Evolutionary conservation across 371 early-diverging fungal genomes (phyloP).

Genomic region (Mucor lusitanicus): DNA sequence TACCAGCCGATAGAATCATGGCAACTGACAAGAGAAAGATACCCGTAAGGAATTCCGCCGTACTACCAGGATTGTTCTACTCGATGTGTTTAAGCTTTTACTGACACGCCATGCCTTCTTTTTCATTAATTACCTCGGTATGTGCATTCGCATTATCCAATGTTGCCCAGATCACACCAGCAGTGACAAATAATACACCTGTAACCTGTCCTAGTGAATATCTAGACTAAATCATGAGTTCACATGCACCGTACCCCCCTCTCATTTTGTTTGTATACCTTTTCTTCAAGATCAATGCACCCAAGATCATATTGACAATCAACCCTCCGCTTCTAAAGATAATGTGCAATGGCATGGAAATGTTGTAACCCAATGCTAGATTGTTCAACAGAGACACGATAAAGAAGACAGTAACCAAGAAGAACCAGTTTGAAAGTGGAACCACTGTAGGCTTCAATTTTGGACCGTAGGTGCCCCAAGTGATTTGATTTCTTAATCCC

Average conservation of each 20-base stretch:
- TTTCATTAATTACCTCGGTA: conserved; percentile 4
- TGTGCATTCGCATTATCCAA: conserved; percentile 37
- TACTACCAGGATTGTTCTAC: conserved; percentile 25
- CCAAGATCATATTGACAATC: conserved; percentile 84
- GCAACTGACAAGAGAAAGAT: conserved; percentile 73
- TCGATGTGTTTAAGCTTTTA: neutral
- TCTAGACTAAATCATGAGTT: conserved; percentile 5
- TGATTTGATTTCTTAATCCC: conserved; percentile 67
- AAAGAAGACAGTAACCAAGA: conserved; percentile 80
- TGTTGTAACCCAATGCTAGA: conserved; percentile 75
- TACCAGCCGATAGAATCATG: conserved; percentile 74
- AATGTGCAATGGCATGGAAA: conserved; percentile 88
- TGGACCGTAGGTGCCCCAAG: conserved; percentile 54
- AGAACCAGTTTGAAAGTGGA: conserved; percentile 73
- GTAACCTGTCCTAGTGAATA: conserved; percentile 42
- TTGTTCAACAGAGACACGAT: conserved; percentile 82
- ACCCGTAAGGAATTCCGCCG: conserved; percentile 71
- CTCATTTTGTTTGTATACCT: conserved; percentile 40
- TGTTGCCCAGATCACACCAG: conserved; percentile 78
- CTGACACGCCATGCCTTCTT: neutral
- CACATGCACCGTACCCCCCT: neutral
- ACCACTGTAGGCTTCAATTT: conserved; percentile 65
- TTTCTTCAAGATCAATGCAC: conserved; percentile 70
- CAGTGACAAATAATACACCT: conserved; percentile 77
- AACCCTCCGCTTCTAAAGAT: conserved; percentile 86